Evolutionary conservation across 2,329 filamentous ascomycete genomes (phyloP), one percentile per base, ranked within the genome.

Genomic region (Coniella lustricola): DNA sequence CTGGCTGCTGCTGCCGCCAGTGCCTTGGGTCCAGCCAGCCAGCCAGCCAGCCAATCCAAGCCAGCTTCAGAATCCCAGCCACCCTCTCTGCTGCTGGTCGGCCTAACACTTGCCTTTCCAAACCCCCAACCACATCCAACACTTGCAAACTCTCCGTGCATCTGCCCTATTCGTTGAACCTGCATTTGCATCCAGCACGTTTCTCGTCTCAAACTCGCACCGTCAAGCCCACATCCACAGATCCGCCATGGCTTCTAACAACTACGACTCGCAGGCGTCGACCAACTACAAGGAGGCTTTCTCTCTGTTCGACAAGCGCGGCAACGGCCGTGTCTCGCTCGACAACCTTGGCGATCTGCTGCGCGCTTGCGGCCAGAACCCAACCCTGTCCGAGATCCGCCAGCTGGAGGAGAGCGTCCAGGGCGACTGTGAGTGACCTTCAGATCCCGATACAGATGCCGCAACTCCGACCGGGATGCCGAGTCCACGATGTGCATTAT

Each of bases 221-320:
- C n/a, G n/a, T n/a, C n/a, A n/a, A n/a, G n/a, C n/a, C n/a, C n/a
- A n/a, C n/a, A n/a, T n/a, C n/a, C n/a, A n/a, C 33, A 40, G 20
- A 46, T 17, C 10, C 32, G 29, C 13, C 54, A 76, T 75, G 72
- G 59, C 70, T 61, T 72, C 75, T 76, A 76, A 77, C 64, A 63
- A 72, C 53, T 72, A 65, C 59, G 74, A 76, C 54, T 62, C 69
- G 40, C 79, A 84, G 81, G 81, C 81, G 68, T 83, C 79, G 54
- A 97, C 91, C 75, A 97, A 98, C 85, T 98, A 97, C 88, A 97
- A 97, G 79, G 93, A 98, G 84, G 93, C 93, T 60, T 98, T 98
- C 73, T 90, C 90, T 62, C 87, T 98, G 68, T 98, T 97, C 77
- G 93, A 98, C 79, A 97, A 96, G 84, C 91, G 93, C 69, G 93